phyloP scores from a whole-genome alignment of 1,139 yeast species.

The Geotrichum macrosporum region DNA sequence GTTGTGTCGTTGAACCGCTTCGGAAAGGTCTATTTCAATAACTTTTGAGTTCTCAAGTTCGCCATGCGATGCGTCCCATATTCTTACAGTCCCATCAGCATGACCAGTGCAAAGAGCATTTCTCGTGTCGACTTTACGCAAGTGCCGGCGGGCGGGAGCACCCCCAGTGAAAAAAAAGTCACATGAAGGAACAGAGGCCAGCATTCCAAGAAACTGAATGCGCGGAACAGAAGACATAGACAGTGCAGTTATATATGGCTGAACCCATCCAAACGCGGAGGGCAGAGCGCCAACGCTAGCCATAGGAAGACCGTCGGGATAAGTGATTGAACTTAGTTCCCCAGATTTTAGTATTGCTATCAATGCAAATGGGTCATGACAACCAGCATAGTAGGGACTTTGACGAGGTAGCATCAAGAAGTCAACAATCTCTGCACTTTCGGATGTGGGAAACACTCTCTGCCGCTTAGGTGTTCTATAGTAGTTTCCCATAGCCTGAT shows the following conservation, averaged over 20 bases:
- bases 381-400: conserved; percentile 47
- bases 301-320: conserved; percentile 53
- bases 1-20: conserved; percentile 43
- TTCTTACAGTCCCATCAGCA: conserved; percentile 67
- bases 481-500: conserved; percentile 73
- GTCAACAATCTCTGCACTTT: conserved; percentile 41
- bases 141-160: conserved; percentile 52
- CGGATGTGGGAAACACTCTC: conserved; percentile 50
- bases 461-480: conserved; percentile 64
- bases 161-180: conserved; percentile 63
- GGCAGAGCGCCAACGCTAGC: conserved; percentile 66
- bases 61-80: conserved; percentile 78
- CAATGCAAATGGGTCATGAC: conserved; percentile 43
- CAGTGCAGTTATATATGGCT: conserved; percentile 63
- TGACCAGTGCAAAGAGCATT: conserved; percentile 78
- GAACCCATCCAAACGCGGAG: conserved; percentile 70
- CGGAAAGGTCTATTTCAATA: conserved; percentile 51
- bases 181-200: conserved; percentile 42
- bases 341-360: conserved; percentile 60
- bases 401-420: conserved; percentile 50
- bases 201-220: conserved; percentile 72
- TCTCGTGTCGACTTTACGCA: conserved; percentile 57
- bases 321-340: conserved; percentile 48
- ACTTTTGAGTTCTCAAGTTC: conserved; percentile 61
- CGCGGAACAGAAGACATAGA: conserved; percentile 55